Evolutionary conservation across 306 rosid species (phyloP).

Genomic region (Corylus americana): DNA sequence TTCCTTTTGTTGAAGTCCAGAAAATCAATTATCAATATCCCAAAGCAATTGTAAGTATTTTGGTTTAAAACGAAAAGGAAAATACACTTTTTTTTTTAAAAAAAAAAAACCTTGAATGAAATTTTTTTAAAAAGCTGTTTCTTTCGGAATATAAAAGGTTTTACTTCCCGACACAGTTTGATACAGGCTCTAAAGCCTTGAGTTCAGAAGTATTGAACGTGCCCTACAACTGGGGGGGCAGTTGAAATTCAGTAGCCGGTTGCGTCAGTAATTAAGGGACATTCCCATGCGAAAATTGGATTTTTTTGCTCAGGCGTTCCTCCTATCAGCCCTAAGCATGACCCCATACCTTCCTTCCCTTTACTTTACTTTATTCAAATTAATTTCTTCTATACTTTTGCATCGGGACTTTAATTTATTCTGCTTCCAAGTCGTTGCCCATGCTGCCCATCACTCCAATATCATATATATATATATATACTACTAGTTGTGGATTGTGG

Average conservation of each 20-base stretch:
- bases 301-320: constrained; percentile 7
- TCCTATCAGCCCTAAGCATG: background rate
- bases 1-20: no score
- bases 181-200: no score
- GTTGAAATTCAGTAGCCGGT: constrained; percentile 51
- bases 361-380: background rate
- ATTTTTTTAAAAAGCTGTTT: no score
- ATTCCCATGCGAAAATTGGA: constrained; percentile 42
- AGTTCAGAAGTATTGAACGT: background rate
- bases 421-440: background rate
- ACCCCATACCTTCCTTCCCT: constrained; percentile 9
- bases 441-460: constrained; percentile 42
- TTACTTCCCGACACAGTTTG: no score
- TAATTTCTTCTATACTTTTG: background rate
- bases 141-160: no score
- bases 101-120: no score
- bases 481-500: background rate
- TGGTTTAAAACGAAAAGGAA: background rate
- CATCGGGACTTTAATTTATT: background rate
- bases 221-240: constrained; percentile 32
- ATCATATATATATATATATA: background rate
- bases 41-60: background rate
- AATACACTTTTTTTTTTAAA: no score
- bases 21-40: background rate
- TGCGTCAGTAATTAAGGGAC: constrained; percentile 52